Percentiles rank a stretch among this genome's conserved stretches.
Conservation (phyloP, 371 early-diverging fungal genomes). For the Catenaria anguillulae region DNA sequence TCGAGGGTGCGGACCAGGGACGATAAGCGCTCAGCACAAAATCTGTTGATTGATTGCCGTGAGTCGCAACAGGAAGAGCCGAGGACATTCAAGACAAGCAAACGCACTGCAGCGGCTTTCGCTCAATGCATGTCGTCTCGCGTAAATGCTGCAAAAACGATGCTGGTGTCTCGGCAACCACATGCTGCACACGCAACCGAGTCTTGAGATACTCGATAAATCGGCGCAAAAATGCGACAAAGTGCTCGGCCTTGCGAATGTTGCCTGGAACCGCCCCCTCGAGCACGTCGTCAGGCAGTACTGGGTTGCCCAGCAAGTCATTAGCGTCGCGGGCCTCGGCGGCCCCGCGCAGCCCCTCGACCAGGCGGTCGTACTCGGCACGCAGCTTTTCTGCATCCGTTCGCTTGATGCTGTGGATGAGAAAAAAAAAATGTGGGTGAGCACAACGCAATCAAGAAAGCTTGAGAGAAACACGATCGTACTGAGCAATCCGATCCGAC, state of each 20-base stretch:
- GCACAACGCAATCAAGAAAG: neutral
- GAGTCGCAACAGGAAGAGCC: neutral
- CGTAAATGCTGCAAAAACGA: conserved; percentile 86
- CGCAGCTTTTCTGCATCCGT: conserved; percentile 73
- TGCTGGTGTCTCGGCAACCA: conserved; percentile 88
- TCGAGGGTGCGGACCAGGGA: conserved; percentile 82
- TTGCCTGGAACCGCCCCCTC: conserved; percentile 96
- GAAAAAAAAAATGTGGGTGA: neutral
- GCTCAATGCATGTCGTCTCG: conserved; percentile 85
- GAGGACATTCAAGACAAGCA: too few species aligned
- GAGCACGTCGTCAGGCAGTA: conserved; percentile 82
- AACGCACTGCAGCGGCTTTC: conserved; percentile 62
- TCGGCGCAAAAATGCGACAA: conserved; percentile 89
- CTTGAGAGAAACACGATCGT: conserved; percentile 11
- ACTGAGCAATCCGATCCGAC: conserved; percentile 53
- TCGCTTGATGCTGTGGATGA: conserved; percentile 48
- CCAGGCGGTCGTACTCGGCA: conserved; percentile 71
- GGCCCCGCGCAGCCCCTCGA: conserved; percentile 41
- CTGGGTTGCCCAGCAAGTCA: conserved; percentile 40
- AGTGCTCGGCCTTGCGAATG: conserved; percentile 94
- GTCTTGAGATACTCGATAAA: conserved; percentile 99
- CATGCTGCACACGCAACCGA: conserved; percentile 90
- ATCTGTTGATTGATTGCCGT: conserved; percentile 21
- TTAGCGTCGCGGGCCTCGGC: conserved; percentile 22
- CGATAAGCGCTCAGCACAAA: conserved; percentile 83